A percentile compares a stretch with the other conserved stretches of the same genome.
These are phyloP conservation scores for Darksidea phi DNA, from an alignment of 495 filamentous ascomycete species.

Conservation along the genomic window DNA sequence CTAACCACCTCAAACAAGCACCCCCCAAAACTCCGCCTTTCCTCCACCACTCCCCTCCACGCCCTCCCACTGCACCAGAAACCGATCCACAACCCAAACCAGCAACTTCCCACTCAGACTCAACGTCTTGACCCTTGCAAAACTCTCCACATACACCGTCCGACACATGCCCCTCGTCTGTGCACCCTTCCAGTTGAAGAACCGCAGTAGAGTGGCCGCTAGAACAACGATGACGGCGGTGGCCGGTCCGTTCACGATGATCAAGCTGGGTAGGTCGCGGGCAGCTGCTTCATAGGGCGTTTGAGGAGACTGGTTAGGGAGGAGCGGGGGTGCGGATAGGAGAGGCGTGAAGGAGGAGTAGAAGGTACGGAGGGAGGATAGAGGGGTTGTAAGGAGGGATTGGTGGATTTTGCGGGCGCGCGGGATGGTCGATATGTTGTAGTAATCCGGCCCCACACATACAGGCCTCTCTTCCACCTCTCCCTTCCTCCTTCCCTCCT, in stretches of 20 bases:
- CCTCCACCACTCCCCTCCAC: slow-evolving; percentile 46
- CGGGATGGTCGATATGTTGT: slow-evolving; percentile 11
- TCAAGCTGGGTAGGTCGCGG: slow-evolving; percentile 60
- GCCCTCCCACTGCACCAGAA: slow-evolving; percentile 72
- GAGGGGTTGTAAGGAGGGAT: slow-evolving; percentile 14
- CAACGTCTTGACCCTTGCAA: slow-evolving; percentile 75
- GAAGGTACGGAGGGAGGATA: slow-evolving; percentile 47
- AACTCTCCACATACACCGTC: slow-evolving; percentile 85
- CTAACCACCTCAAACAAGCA: slow-evolving; percentile 36
- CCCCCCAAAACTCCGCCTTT: slow-evolving; percentile 41
- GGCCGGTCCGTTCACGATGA: slow-evolving; percentile 86
- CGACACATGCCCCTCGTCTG: slow-evolving; percentile 54
- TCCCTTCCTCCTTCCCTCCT: background rate
- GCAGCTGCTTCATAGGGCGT: slow-evolving; percentile 11
- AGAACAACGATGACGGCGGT: slow-evolving; percentile 77
- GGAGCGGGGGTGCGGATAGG: slow-evolving; percentile 46
- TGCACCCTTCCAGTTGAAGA: slow-evolving; percentile 50
- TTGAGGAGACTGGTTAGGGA: slow-evolving; percentile 34
- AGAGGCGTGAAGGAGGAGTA: slow-evolving; percentile 60
- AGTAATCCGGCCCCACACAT: slow-evolving; percentile 31
- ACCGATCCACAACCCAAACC: slow-evolving; percentile 61
- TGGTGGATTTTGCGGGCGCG: background rate
- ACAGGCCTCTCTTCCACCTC: background rate
- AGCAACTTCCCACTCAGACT: slow-evolving; percentile 80
- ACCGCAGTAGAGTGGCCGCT: slow-evolving; percentile 65